These are phyloP conservation scores for Ascochyta lentis DNA, from an alignment of 2,329 filamentous ascomycete species.

Conservation along the genomic window DNA sequence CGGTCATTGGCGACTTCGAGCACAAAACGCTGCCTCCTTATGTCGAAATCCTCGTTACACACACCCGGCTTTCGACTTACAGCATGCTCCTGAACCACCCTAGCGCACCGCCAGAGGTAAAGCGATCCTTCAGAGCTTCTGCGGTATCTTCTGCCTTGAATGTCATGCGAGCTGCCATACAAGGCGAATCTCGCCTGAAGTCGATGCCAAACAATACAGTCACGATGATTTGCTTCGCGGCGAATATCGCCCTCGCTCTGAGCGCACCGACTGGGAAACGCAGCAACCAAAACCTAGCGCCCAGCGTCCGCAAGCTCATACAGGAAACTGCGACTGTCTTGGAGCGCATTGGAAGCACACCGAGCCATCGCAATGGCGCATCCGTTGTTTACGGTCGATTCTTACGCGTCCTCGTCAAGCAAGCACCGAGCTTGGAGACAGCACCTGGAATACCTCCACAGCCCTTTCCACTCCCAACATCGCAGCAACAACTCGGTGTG, in stretches of 20 bases:
- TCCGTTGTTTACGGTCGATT: constrained; percentile 67
- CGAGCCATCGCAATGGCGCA: constrained; percentile 70
- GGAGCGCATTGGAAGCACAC: constrained; percentile 71
- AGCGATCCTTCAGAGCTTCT: constrained; percentile 74
- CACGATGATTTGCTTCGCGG: constrained; percentile 78
- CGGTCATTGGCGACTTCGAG: constrained; percentile 36
- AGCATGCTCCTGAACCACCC: constrained; percentile 77
- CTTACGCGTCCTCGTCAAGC: constrained; percentile 53
- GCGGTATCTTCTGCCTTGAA: constrained; percentile 76
- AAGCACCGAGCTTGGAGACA: constrained; percentile 31
- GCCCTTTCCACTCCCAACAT: constrained; percentile 18
- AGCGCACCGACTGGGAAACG: constrained; percentile 35
- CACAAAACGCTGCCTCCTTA: constrained; percentile 69
- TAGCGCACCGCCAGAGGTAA: constrained; percentile 72
- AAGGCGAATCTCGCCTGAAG: constrained; percentile 71
- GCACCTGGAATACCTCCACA: constrained; percentile 14
- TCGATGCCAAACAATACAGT: constrained; percentile 82
- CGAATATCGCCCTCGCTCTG: constrained; percentile 59
- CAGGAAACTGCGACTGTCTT: constrained; percentile 73
- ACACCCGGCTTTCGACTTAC: constrained; percentile 77
- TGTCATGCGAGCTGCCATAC: constrained; percentile 75
- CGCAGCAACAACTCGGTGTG: constrained; percentile 6
- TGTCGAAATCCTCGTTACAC: constrained; percentile 74
- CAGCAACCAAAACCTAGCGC: constrained; percentile 38
- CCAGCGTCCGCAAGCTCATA: constrained; percentile 51